Base-by-base conservation (phyloP, 345 rosid species). In the Brassica napus region DNA sequence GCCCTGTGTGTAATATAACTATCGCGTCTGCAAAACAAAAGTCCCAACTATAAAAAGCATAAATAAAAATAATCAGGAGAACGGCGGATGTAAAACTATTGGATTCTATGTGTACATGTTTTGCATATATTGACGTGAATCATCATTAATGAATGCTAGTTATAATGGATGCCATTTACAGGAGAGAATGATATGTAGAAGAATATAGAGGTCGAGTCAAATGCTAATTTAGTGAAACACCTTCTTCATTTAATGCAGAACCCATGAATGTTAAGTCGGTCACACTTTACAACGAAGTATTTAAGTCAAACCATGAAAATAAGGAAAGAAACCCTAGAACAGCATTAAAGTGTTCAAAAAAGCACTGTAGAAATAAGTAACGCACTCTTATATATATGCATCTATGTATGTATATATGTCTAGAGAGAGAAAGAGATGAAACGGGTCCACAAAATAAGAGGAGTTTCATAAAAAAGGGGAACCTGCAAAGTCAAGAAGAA, bases 1-100 rank as follows among this genome's bases (percentile, higher is more conserved):
- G 97, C 97, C 72, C 96, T 85, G 77, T 92, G 97, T 3, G 97
- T 91, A 73, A 92, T 91, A 79, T 91, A 92, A 74, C 97, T 93
- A 82, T 93, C 94, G 14, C 97, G 88, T 86, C 98, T 93, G 82
- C 82, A 72, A 74, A 76, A 61, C 14, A 35, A 71, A 67, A 9
- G 24, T 0, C 7, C 21, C n/a, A 35, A 8, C n/a, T 15, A 7
- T 57, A 28, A 34, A 66, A 37, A 28, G 31, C 31, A 28, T 28
- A 28, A 28, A 2, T 21, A 62, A 5, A 34, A 6, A 26, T 47
- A 60, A 69, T 28, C 34, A 61, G 37, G 8, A 31, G 14, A 42
- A 58, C 72, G 52, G 58, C 55, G 4, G 15, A 58, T 16, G 47
- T 54, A 24, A 35, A 54, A 15, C 11, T 52, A 67, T 26, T 64